Conservation (phyloP, 305 asterid genomes). For the Fraxinus floribunda region DNA sequence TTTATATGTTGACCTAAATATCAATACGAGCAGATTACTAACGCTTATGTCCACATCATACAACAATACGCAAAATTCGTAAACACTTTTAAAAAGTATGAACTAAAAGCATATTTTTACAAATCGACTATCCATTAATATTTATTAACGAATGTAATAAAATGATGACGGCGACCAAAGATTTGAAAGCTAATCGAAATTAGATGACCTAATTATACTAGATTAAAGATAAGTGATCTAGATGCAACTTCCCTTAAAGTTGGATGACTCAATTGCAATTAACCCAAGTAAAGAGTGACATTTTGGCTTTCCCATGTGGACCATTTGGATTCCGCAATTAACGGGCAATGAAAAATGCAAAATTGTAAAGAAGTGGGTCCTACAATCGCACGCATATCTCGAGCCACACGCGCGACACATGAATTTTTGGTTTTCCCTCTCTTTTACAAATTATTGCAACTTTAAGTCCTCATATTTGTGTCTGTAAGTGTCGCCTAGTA, state of each 20-base stretch:
- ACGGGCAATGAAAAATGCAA: constrained; percentile 30
- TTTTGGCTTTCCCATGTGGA: constrained; percentile 18
- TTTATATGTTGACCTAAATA: background rate
- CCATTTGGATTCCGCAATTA: constrained; percentile 39
- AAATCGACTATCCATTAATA: background rate
- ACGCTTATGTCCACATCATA: background rate
- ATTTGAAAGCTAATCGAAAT: background rate
- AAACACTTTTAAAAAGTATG: background rate
- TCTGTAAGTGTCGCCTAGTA: background rate
- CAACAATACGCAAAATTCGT: background rate
- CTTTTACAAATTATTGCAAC: constrained; percentile 13
- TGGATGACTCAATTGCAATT: background rate
- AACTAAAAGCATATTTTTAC: background rate
- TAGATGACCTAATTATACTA: background rate
- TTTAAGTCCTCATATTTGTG: constrained; percentile 23
- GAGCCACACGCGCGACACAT: constrained; percentile 42
- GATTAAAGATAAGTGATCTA: background rate
- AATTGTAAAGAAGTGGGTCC: constrained; percentile 18
- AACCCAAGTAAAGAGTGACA: background rate
- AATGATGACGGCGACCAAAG: background rate
- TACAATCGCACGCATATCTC: constrained; percentile 29
- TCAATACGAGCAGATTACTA: background rate
- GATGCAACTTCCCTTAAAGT: background rate
- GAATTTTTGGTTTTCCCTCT: background rate
- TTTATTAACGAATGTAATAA: background rate